A percentile compares a stretch with the other conserved stretches of the same genome.
Evolutionary conservation across 768 basidiomycete species (phyloP).

Genomic region (Mycena galericulata): DNA sequence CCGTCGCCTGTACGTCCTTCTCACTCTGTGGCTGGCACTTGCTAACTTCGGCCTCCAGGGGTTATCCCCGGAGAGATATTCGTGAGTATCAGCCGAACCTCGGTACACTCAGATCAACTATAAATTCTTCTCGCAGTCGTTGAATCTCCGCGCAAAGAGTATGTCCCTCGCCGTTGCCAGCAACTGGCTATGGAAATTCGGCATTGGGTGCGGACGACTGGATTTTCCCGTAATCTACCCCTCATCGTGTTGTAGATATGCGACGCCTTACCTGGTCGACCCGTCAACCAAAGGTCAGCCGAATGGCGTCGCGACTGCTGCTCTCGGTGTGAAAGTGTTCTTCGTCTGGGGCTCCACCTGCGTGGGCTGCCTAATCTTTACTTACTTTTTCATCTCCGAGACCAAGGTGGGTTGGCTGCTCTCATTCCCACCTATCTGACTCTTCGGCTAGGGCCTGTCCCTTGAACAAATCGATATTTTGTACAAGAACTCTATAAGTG

Average conservation of each 20-base stretch:
- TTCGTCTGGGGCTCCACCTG: constrained; percentile 86
- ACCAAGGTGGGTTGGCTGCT: constrained; percentile 60
- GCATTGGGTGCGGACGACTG: constrained; percentile 54
- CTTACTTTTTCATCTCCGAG: constrained; percentile 86
- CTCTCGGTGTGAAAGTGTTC: constrained; percentile 81
- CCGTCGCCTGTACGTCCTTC: constrained; percentile 44
- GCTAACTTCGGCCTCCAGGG: background rate
- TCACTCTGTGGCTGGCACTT: too few species aligned
- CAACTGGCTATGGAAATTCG: constrained; percentile 82
- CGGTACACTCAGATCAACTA: background rate
- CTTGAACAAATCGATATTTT: constrained; percentile 88
- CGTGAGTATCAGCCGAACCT: background rate
- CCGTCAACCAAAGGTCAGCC: constrained; percentile 35
- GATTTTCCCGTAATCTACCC: background rate
- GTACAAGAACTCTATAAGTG: constrained; percentile 62
- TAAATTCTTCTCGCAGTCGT: constrained; percentile 49
- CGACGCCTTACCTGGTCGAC: constrained; percentile 71
- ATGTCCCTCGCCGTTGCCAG: constrained; percentile 79
- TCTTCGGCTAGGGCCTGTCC: constrained; percentile 65
- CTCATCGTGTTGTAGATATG: constrained; percentile 47
- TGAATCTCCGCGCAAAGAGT: constrained; percentile 84
- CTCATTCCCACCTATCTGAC: background rate
- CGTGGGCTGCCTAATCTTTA: constrained; percentile 76
- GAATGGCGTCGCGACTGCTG: constrained; percentile 55
- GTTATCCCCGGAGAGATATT: background rate